Evolutionary conservation across 2,329 filamentous ascomycete genomes (phyloP).

Genomic region (Coniochaeta sp.): DNA sequence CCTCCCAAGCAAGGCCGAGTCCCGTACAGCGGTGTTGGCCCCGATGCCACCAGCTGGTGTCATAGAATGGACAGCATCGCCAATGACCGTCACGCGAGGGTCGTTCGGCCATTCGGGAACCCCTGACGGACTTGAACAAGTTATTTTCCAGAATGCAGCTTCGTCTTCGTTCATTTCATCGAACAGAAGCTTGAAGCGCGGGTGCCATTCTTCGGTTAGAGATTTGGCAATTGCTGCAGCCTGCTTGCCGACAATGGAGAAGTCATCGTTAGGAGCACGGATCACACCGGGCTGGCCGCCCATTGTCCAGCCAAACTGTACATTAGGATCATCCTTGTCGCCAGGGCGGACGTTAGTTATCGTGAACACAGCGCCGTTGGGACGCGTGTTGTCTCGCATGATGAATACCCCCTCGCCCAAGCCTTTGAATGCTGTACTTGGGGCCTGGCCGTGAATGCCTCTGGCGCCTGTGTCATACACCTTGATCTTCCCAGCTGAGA

Average conservation of each 20-base stretch:
- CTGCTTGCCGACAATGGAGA: conserved; percentile 45
- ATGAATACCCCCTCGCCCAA: conserved; percentile 58
- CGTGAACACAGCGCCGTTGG: conserved; percentile 39
- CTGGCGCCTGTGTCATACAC: conserved; percentile 56
- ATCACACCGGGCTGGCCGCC: conserved; percentile 50
- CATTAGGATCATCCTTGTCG: conserved; percentile 49
- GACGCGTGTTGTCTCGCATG: conserved; percentile 39
- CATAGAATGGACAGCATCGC: conserved; percentile 52
- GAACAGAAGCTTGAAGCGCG: conserved; percentile 47
- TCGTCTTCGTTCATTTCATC: conserved; percentile 49
- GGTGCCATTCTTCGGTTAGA: conserved; percentile 48
- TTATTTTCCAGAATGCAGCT: conserved; percentile 61
- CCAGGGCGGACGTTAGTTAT: conserved; percentile 58
- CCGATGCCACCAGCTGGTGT: conserved; percentile 49
- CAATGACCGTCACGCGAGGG: conserved; percentile 49
- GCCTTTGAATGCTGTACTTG: conserved; percentile 51
- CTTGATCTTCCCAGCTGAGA: conserved; percentile 50
- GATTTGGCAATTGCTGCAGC: conserved; percentile 52
- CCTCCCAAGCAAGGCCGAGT: conserved; percentile 46
- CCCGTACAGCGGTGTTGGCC: conserved; percentile 48
- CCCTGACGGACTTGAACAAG: conserved; percentile 51
- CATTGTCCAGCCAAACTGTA: conserved; percentile 60
- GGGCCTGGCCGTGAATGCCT: conserved; percentile 60
- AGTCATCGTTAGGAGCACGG: conserved; percentile 50
- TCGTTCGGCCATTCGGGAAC: conserved; percentile 55